Conservation (phyloP, 441 rosid species). For the Brassica balearica region DNA sequence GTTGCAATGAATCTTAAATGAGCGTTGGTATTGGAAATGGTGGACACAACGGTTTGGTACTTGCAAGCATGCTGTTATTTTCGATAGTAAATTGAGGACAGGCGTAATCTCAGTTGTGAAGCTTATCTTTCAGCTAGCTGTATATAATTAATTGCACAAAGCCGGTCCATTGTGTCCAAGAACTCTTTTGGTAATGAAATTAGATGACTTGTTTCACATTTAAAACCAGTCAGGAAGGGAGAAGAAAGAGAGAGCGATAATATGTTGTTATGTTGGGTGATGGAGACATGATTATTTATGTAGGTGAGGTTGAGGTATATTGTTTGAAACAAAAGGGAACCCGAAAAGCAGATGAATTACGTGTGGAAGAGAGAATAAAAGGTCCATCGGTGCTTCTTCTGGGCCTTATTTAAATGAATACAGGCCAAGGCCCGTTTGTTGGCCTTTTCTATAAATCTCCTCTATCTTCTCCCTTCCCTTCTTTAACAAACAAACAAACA, state of each 20-base stretch:
- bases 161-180: background rate
- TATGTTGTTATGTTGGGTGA: background rate
- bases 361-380: background rate
- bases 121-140: background rate
- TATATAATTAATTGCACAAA: background rate
- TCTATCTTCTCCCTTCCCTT: background rate
- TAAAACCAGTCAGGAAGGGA: background rate
- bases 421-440: slow-evolving; percentile 1
- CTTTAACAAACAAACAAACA: background rate
- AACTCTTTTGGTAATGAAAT: background rate
- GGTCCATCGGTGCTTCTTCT: background rate
- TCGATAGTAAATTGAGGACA: background rate
- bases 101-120: background rate
- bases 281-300: background rate
- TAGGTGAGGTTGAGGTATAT: background rate
- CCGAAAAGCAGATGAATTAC: background rate
- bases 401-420: slow-evolving; percentile 7
- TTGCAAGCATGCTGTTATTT: background rate
- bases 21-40: slow-evolving; percentile 9
- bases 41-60: slow-evolving; percentile 1
- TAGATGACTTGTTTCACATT: background rate
- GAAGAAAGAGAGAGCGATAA: background rate
- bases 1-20: slow-evolving; percentile 28
- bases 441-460: background rate
- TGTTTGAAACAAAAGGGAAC: background rate